A percentile compares a stretch with the other conserved stretches of the same genome.
These are phyloP conservation scores for Cryptosporidium parvum DNA, from an alignment of 169 alveolate species.

Conservation along the genomic window DNA sequence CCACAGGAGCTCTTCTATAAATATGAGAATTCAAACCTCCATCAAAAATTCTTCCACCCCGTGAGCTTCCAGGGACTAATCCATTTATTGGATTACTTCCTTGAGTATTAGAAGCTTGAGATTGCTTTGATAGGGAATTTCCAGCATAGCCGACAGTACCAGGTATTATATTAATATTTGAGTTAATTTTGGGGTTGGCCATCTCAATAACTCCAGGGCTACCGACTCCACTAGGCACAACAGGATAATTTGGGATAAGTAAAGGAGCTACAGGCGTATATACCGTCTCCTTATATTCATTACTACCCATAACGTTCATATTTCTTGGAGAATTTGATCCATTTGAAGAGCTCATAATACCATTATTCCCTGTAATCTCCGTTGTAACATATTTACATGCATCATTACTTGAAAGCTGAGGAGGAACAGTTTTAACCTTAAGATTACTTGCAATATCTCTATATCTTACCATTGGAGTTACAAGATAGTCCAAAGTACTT, in stretches of 20 bases:
- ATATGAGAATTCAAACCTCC: neutral
- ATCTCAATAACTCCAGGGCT: neutral
- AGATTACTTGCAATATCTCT: slow-evolving; percentile 53
- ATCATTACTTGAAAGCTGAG: slow-evolving; percentile 64
- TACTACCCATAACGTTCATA: slow-evolving; percentile 14
- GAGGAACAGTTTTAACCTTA: slow-evolving; percentile 58
- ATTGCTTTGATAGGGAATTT: neutral
- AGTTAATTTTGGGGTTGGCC: neutral
- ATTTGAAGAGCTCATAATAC: neutral
- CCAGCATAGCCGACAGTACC: neutral
- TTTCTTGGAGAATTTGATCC: slow-evolving; percentile 59
- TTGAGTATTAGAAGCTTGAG: neutral
- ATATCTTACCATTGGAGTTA: slow-evolving; percentile 71
- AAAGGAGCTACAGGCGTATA: slow-evolving; percentile 70
- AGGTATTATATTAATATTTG: neutral
- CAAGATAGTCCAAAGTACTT: slow-evolving; percentile 60
- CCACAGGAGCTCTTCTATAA: slow-evolving; percentile 8
- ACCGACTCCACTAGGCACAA: neutral
- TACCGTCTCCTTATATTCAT: slow-evolving; percentile 56
- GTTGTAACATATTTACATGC: slow-evolving; percentile 9
- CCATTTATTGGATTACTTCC: slow-evolving; percentile 30
- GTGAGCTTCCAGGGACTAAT: slow-evolving; percentile 7
- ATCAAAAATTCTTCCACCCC: slow-evolving; percentile 4
- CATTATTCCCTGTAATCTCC: neutral
- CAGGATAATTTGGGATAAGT: slow-evolving; percentile 1